These are phyloP conservation scores for Senna siamea DNA, from an alignment of 306 rosid species.

Conservation along the genomic window DNA sequence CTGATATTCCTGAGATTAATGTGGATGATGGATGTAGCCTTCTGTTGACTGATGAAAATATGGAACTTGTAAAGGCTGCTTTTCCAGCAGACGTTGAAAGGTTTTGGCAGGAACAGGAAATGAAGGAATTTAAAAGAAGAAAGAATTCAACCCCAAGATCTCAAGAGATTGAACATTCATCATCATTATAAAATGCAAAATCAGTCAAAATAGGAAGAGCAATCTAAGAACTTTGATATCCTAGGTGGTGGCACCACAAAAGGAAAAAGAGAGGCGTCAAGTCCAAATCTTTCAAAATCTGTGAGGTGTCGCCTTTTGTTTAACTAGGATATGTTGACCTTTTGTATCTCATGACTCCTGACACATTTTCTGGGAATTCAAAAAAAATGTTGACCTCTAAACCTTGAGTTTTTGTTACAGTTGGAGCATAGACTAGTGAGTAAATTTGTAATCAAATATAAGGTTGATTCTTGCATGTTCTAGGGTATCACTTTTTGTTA, in stretches of 20 bases:
- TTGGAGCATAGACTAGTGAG: conserved; percentile 17
- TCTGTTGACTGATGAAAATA: conserved; percentile 85
- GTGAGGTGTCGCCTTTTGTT: conserved; percentile 88
- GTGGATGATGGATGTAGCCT: conserved; percentile 61
- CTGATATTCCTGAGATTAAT: conserved; percentile 53
- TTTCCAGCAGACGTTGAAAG: conserved; percentile 68
- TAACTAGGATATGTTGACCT: conserved; percentile 46
- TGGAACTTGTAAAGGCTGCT: conserved; percentile 79
- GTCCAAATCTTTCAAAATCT: conserved; percentile 64
- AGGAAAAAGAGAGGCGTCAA: conserved; percentile 50
- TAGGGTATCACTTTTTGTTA: background rate
- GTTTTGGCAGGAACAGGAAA: conserved; percentile 73
- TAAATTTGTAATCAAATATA: background rate
- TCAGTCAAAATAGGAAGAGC: conserved; percentile 48
- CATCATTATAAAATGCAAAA: conserved; percentile 54
- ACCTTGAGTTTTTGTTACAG: background rate
- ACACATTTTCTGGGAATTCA: background rate
- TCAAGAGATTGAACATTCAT: conserved; percentile 45
- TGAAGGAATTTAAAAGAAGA: conserved; percentile 56
- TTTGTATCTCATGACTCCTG: background rate
- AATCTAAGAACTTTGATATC: conserved; percentile 38
- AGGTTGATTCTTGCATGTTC: too few species aligned
- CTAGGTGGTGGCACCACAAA: conserved; percentile 44
- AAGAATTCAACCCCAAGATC: conserved; percentile 45
- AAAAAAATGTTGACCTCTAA: background rate